Evolutionary conservation across 306 rosid species (phyloP), one percentile per base, ranked within the genome.

Genomic region (Vigna mungo): DNA sequence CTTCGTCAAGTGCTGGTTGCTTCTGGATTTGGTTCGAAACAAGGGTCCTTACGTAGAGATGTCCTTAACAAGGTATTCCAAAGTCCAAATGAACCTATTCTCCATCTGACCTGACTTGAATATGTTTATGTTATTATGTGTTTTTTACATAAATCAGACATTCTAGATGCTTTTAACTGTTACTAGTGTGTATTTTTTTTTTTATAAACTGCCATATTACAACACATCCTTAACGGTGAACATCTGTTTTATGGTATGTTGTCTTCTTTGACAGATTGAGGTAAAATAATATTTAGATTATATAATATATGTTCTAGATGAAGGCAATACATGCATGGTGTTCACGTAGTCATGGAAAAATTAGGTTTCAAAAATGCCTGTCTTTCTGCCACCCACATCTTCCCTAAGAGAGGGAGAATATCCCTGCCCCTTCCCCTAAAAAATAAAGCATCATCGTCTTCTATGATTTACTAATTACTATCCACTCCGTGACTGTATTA

Each of bases 11-110:
- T 95, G 46, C 87, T 95, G 88, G 85, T 87, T 79, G 97, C 97
- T 2, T 94, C 99, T 87, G 97, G 97, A 49, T 95, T 92, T 84
- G 95, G 97, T 87, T 89, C 93, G 52, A 92, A 91, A 82, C 88
- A 88, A 81, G 90, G 87, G 76, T 72, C 88, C 67, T 62, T 84
- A 76, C 88, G 81, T 43, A 88, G 85, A 83, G 99, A 91, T 36
- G 64, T 75, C 67, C 85, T 84, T 71, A 82, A 84, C 86, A 95
- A 90, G 99, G 99, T 92, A 85, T 80, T 83, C 39, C 23, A 80
- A 67, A 85, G 79, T 83, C 52, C 34, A 82, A 66, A 14, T 65
- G 63, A 67, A 27, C 10, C 23, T 17, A 67, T 71, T 84, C 21
- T 51, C 47, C 18, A 65, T 43, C 18, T 68, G 27, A 71, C 10